Base-by-base conservation (phyloP, 2,329 filamentous ascomycete genomes). In the Colletotrichum liaoningense region DNA sequence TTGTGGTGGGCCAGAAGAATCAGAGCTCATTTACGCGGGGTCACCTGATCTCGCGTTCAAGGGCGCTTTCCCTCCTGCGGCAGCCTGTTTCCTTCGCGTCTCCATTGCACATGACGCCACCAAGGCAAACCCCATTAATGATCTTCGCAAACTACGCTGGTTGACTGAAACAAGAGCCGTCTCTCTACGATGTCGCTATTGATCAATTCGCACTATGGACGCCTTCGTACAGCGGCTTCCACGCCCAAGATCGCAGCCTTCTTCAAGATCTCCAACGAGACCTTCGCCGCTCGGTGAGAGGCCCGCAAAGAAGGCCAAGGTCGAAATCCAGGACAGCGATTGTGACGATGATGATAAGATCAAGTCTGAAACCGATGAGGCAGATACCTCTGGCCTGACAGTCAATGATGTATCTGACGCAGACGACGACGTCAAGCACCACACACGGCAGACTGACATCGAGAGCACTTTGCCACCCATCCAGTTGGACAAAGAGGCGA, bases 401-500 rank as follows among this genome's bases (percentile, higher is more conserved):
- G 62, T 71, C 46, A 57, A 73, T 19, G 79, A 79, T 2, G 80
- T 67, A 3, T 74, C 65, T 52, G 74, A 75, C 7, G 62, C 26
- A 11, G 62, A 83, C n/a, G 74, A 80, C n/a, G 79, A 76, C 46
- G 68, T 76, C 2, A 72, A 74, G 3, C 67, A 79, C 56, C 72
- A 79, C 19, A 6, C 42, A 28, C 69, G 65, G 54, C 86, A 88
- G 76, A 95, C 93, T 14, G 92, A 93, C 67, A 85, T 95, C 58
- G 93, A 95, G 78, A 91, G 87, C 74, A 92, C 92, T 6, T 84
- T 97, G 6, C 94, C 94, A 16, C 86, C 88, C 0, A 86, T 96
- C 2, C 85, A 89, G 75, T 89, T 89, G 2, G 92, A 93, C 75
- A 87, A 92, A 77, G 88, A 93, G 72, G 93, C 94, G 2, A 94